phyloP scores from a whole-genome alignment of 805 yeast genomes.

The Lipomyces sp. region DNA sequence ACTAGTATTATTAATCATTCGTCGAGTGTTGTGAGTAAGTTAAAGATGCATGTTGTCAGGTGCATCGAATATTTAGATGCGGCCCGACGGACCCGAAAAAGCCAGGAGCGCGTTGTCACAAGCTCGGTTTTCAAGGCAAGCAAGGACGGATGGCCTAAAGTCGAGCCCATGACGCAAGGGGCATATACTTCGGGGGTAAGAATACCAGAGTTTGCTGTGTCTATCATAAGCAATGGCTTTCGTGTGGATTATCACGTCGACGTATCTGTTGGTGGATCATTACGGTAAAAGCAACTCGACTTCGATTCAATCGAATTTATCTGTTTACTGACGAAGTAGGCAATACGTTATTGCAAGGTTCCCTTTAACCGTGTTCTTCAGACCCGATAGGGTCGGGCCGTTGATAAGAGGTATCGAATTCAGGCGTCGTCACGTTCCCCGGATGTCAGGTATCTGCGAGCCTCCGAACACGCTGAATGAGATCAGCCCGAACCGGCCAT shows the following conservation, averaged over 20 bases:
- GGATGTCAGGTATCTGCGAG: background rate
- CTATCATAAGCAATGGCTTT: conserved; percentile 6
- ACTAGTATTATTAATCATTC: conserved; percentile 7
- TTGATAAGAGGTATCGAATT: background rate
- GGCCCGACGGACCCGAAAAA: background rate
- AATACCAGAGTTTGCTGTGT: conserved; percentile 8
- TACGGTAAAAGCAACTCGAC: conserved; percentile 1
- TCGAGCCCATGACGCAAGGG: conserved; percentile 9
- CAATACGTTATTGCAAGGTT: conserved; percentile 3
- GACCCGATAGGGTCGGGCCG: background rate
- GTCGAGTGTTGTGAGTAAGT: conserved; percentile 10
- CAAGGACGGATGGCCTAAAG: conserved; percentile 17
- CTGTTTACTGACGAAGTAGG: background rate
- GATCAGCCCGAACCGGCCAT: background rate
- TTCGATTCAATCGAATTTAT: background rate
- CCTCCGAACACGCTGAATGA: background rate
- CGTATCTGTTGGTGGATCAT: conserved; percentile 11
- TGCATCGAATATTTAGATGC: conserved; percentile 15
- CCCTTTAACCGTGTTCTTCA: background rate
- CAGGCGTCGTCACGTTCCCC: background rate
- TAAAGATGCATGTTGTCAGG: conserved; percentile 20
- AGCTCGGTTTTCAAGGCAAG: conserved; percentile 13
- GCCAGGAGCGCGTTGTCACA: conserved; percentile 12
- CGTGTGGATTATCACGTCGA: conserved; percentile 12
- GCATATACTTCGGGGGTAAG: conserved; percentile 9